Base-by-base conservation (phyloP, 1,139 yeast species). In the Protomyces arabidopsidicola region DNA sequence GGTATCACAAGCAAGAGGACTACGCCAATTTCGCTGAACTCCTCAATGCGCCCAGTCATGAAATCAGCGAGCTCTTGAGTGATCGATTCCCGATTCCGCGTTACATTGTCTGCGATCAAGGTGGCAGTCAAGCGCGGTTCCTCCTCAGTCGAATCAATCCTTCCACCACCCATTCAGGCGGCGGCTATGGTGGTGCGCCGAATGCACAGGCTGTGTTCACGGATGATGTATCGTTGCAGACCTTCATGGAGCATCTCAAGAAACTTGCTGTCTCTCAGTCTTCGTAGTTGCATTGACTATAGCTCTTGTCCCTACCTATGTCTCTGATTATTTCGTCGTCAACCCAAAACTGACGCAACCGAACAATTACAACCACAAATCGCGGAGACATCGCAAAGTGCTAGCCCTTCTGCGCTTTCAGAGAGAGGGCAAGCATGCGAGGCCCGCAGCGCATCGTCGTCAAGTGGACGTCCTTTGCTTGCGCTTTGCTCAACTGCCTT, bases 61-160 rank as follows among this genome's bases (percentile, higher is more conserved):
- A 93, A 76, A 98, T 97, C 35, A 95, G 96, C 3, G 91, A 88
- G 70, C 80, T 93, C 69, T 83, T 93, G 72, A 85, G 88, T 42
- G 98, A 93, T 73, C 84, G 98, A 75, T 93, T 90, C 84, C 98
- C 98, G 71, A 81, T 93, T 72, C 98, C 98, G 59, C 84, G 98
- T 77, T 93, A 89, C 75, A 90, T 91, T 70, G 97, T 91, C 71
- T 90, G 97, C 64, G 97, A 91, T 74, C 97, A 90, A 71, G 97
- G 98, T 72, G 97, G 97, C 62, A 90, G 97, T 35, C 98, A 93
- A 79, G 98, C 98, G 1, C 86, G 98, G 79, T 93, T 93, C 82
- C 82, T 93, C 77, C 84, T 90, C 74, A 89, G 97, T 58, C 91
- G 90, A 78, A 84, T 93, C 75, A 93, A 93, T 75, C 98, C 98